Conservation (phyloP, 1,139 yeast genomes). For the Diutina pseudorugosa region DNA sequence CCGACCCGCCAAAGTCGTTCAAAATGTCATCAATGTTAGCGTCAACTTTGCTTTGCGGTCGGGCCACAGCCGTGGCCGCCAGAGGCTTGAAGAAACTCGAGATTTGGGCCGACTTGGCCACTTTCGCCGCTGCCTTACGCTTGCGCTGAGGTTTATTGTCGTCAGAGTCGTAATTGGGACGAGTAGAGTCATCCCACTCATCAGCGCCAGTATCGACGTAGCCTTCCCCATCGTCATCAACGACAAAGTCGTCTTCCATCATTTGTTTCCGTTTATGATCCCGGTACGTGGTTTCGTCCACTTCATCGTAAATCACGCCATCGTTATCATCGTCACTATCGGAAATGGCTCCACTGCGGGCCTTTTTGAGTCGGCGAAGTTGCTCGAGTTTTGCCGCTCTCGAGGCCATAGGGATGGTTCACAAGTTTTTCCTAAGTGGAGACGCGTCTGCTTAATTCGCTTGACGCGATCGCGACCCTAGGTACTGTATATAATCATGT, state of each 20-base stretch:
- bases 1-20: slow-evolving; percentile 21
- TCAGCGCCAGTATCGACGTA: slow-evolving; percentile 89
- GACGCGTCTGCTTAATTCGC: background rate
- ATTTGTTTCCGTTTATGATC: slow-evolving; percentile 69
- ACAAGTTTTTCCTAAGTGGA: background rate
- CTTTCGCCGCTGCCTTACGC: slow-evolving; percentile 20
- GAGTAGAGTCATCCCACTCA: slow-evolving; percentile 59
- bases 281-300: slow-evolving; percentile 71
- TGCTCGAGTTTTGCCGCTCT: slow-evolving; percentile 15
- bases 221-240: slow-evolving; percentile 83
- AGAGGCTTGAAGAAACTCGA: slow-evolving; percentile 30
- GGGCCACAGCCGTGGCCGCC: slow-evolving; percentile 5
- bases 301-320: slow-evolving; percentile 65
- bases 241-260: slow-evolving; percentile 84
- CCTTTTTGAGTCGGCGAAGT: slow-evolving; percentile 19
- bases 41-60: slow-evolving; percentile 13
- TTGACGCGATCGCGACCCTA: background rate
- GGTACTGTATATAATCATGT: background rate
- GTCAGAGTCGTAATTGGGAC: slow-evolving; percentile 41
- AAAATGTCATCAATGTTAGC: slow-evolving; percentile 35
- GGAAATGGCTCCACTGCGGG: slow-evolving; percentile 24
- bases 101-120: slow-evolving; percentile 34
- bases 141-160: slow-evolving; percentile 25
- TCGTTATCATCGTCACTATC: slow-evolving; percentile 17
- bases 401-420: background rate